Evolutionary conservation across 768 basidiomycete species (phyloP), one percentile per base, ranked within the genome.

Genomic region (Austroboletus festivus): DNA sequence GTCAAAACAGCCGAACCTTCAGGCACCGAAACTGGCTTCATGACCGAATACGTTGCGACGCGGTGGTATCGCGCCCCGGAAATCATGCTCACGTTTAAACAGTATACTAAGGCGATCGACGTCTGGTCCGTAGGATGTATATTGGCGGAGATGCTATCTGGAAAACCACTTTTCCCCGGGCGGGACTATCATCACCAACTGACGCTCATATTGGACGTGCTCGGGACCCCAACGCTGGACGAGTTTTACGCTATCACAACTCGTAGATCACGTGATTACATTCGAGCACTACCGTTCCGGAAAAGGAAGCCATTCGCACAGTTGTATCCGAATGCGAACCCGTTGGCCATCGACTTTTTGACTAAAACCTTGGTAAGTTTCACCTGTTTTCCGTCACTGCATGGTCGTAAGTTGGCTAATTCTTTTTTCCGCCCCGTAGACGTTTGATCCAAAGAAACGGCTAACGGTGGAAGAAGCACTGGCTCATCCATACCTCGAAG

Each of bases 1-100:
- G 87, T 90, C 35, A 87, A 80, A 69, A 90, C 89, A 4, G 88
- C 89, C 5, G 87, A 89, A 64, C 86, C 87, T 0, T 86, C 84
- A 13, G 89, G 87, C 20, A 89, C 86, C 7, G 87, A 89, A 58
- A 89, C 79, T 6, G 85, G 85, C 5, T 93, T 93, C 73, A 93
- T 94, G 92, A 95, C 92, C 2, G 90, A 93, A 82, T 95, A 94
- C 62, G 96, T 99, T 42, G 95, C 96, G 2, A 98, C 96, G 21
- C 78, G 96, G 58, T 99, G 96, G 96, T 99, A 98, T 64, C 84
- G 96, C 31, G 96, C 96, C 0, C 96, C 96, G 0, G 96, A 99
- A 68, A 94, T 99, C 72, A 99, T 99, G 96, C 78, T 99, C 44
- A 96, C 93, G 10, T 98, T 97, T 78, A 95, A 96, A 66, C 89